phyloP scores from a whole-genome alignment of 2,329 filamentous ascomycete species.

The Microcera coccophila region DNA sequence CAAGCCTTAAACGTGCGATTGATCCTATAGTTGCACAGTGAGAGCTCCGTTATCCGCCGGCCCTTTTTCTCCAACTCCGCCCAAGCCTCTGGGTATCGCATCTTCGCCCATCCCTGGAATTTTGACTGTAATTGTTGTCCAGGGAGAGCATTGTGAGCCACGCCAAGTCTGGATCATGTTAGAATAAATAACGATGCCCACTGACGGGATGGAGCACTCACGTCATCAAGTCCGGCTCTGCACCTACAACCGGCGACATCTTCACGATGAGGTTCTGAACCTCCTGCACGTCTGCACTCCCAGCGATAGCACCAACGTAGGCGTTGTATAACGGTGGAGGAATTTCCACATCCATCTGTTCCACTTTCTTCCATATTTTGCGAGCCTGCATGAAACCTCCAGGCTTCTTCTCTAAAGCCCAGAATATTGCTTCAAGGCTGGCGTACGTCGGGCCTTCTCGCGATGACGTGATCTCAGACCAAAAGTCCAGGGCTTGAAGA shows the following conservation, averaged over 20 bases:
- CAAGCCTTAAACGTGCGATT: conserved; percentile 46
- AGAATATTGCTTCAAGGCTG: conserved; percentile 76
- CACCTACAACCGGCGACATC: conserved; percentile 63
- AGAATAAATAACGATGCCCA: conserved; percentile 8
- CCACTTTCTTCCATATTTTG: conserved; percentile 67
- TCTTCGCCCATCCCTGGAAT: conserved; percentile 70
- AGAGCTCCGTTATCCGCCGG: conserved; percentile 41
- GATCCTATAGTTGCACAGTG: conserved; percentile 48
- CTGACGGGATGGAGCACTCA: conserved; percentile 50
- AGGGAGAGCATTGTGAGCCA: conserved; percentile 70
- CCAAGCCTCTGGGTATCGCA: conserved; percentile 68
- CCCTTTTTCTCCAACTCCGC: conserved; percentile 56
- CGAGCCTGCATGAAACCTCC: conserved; percentile 58
- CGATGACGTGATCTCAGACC: conserved; percentile 77
- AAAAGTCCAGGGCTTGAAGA: conserved; percentile 68
- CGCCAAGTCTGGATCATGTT: conserved; percentile 57
- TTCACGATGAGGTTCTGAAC: conserved; percentile 62
- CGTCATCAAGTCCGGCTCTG: conserved; percentile 66
- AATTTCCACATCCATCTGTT: conserved; percentile 72
- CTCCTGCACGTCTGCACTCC: conserved; percentile 66
- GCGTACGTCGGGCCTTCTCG: conserved; percentile 82
- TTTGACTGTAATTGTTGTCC: conserved; percentile 61
- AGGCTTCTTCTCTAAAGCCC: conserved; percentile 64
- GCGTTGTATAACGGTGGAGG: conserved; percentile 69
- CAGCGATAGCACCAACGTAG: conserved; percentile 73